Percentiles rank a stretch among this genome's conserved stretches.
Conservation (phyloP, 805 yeast species). For the Wickerhamiella nectarea region DNA sequence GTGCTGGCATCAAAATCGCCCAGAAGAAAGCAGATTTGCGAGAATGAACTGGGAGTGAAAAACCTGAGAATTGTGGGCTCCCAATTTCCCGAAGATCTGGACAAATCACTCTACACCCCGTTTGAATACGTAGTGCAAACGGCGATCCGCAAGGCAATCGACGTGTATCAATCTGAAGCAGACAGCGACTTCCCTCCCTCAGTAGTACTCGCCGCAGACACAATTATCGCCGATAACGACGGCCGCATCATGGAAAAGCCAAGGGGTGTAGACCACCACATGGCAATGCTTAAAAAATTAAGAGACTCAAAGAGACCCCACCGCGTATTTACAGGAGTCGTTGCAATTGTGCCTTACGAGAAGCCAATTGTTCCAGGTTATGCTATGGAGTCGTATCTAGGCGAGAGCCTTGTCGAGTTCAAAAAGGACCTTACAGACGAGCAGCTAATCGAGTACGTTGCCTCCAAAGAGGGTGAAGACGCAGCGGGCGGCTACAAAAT, state of each 20-base stretch:
- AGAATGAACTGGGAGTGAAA: conserved; percentile 30
- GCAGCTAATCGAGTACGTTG: conserved; percentile 49
- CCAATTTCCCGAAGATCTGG: conserved; percentile 61
- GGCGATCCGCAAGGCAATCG: conserved; percentile 49
- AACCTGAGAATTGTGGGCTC: conserved; percentile 40
- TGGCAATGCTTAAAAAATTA: conserved; percentile 35
- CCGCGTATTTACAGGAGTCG: conserved; percentile 42
- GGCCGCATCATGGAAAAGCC: conserved; percentile 74
- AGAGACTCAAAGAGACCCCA: conserved; percentile 35
- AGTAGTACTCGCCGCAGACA: conserved; percentile 54
- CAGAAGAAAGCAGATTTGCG: conserved; percentile 58
- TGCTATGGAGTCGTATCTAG: conserved; percentile 29
- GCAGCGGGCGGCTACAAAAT: conserved; percentile 92
- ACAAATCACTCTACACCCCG: conserved; percentile 37
- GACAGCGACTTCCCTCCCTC: conserved; percentile 25
- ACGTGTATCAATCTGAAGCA: conserved; percentile 35
- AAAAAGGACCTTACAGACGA: conserved; percentile 35
- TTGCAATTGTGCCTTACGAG: conserved; percentile 31
- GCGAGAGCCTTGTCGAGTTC: conserved; percentile 31
- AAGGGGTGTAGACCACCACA: conserved; percentile 35
- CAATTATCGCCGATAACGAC: conserved; percentile 47
- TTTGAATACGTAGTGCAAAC: conserved; percentile 58
- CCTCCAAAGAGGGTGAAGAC: conserved; percentile 54
- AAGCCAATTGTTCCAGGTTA: conserved; percentile 32
- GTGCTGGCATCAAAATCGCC: conserved; percentile 79